A percentile compares a stretch with the other conserved stretches of the same genome.
Evolutionary conservation across 352 stramenopile species (phyloP).

Genomic region (Phytopythium litorale): DNA sequence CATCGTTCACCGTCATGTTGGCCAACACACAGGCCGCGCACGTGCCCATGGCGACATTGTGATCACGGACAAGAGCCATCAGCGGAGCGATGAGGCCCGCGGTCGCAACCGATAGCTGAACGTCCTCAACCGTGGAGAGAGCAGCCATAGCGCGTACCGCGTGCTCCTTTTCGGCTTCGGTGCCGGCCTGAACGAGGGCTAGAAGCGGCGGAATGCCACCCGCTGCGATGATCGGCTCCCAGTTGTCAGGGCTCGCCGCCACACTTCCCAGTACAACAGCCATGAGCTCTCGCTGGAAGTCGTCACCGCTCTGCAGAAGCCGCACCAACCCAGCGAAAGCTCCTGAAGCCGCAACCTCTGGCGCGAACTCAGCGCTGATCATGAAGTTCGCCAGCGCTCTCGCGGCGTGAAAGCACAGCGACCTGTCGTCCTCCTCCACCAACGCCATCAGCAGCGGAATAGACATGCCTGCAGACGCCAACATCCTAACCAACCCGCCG

Average conservation of each 20-base stretch:
- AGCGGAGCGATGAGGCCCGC: constrained; percentile 15
- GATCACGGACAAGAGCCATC: constrained; percentile 6
- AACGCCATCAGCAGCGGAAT: background rate
- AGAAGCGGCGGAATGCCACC: constrained; percentile 13
- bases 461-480: background rate
- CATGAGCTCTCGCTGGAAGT: background rate
- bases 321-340: background rate
- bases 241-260: background rate
- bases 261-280: background rate
- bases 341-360: background rate
- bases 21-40: constrained; percentile 14
- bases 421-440: background rate
- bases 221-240: constrained; percentile 11
- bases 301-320: background rate
- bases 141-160: constrained; percentile 14
- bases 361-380: background rate
- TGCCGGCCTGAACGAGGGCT: constrained; percentile 13
- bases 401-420: background rate
- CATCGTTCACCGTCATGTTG: constrained; percentile 13
- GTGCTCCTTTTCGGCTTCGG: constrained; percentile 15
- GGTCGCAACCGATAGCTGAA: constrained; percentile 12
- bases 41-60: constrained; percentile 13
- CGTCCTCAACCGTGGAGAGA: constrained; percentile 9
- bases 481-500: background rate
- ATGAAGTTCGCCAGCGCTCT: background rate